A percentile compares a stretch with the other conserved stretches of the same genome.
These are phyloP conservation scores for Flaveria floridana DNA, from an alignment of 140 eudicot genomes.

Conservation along the genomic window DNA sequence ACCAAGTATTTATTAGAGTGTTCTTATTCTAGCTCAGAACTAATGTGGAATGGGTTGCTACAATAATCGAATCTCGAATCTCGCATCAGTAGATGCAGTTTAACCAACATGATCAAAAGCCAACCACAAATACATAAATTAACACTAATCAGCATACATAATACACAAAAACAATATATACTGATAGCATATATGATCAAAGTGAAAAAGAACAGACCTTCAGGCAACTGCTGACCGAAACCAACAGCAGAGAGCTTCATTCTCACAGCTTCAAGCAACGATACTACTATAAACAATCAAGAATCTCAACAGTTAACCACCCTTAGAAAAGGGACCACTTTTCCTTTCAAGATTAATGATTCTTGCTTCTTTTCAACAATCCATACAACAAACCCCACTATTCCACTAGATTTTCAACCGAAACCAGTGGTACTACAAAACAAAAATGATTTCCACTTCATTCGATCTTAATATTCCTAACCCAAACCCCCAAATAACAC, in stretches of 20 bases:
- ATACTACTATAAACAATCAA: constrained; percentile 35
- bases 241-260: constrained; percentile 56
- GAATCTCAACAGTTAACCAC: constrained; percentile 38
- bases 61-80: neutral
- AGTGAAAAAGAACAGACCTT: constrained; percentile 36
- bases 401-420: constrained; percentile 46
- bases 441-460: constrained; percentile 51
- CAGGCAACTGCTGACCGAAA: constrained; percentile 54
- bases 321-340: constrained; percentile 39
- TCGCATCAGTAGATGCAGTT: neutral
- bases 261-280: constrained; percentile 32
- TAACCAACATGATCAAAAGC: constrained; percentile 15
- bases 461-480: constrained; percentile 45
- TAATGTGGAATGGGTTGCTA: neutral
- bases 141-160: constrained; percentile 3
- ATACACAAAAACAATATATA: neutral
- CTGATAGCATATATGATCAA: constrained; percentile 10
- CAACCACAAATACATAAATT: neutral
- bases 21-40: neutral
- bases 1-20: neutral
- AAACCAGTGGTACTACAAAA: constrained; percentile 51
- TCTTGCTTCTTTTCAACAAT: constrained; percentile 36
- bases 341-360: constrained; percentile 30
- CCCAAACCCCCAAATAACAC: constrained; percentile 43
- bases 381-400: constrained; percentile 34